Base-by-base conservation (phyloP, 257 asterid species). In the Gentiana macrophylla region DNA sequence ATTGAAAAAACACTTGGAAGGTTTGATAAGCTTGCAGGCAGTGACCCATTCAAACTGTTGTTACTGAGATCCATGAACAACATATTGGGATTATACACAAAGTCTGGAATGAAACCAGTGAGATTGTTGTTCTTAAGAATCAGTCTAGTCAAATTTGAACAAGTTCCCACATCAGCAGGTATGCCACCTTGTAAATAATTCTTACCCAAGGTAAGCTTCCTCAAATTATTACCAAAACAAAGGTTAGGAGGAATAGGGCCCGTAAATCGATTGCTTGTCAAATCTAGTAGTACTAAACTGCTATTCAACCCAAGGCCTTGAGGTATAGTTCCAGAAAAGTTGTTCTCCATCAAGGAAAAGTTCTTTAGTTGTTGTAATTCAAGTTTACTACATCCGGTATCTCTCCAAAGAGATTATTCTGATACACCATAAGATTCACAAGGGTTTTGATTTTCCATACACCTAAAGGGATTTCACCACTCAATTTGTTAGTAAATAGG, bases 231-330 rank as follows among this genome's bases (percentile, higher is more conserved):
- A 41, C 76, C n/a, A 37, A 56, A 72, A 81, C 92, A 83, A 60
- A 83, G 79, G 50, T 75, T 60, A 2, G 81, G 83, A 0, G 85
- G 92, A 46, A 83, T 80, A 50, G 75, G 81, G 53, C 92, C 92
- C 1, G 67, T 64, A 62, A 83, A 83, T 50, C 54, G 69, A 65
- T 83, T 83, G 53, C 77, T 47, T 1, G 88, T 69, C 59, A 83
- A 53, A 45, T 83, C 88, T 12, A 83, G 45, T 62, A 13, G 36
- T 12, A 43, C 59, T 36, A 83, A 71, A 79, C 72, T 69, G 48
- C 72, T 67, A 59, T 83, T 75, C 52, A 80, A 15, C 50, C 92
- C 92, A 72, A 80, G 64, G 10, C 82, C 71, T 35, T 75, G 85
- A 57, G 92, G 92, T 62, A 83, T 37, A 32, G 65, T 63, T 37